A percentile compares a stretch with the other conserved stretches of the same genome.
phyloP scores from a whole-genome alignment of 1,284 basidiomycete genomes.

The Microbotryum violaceum region DNA sequence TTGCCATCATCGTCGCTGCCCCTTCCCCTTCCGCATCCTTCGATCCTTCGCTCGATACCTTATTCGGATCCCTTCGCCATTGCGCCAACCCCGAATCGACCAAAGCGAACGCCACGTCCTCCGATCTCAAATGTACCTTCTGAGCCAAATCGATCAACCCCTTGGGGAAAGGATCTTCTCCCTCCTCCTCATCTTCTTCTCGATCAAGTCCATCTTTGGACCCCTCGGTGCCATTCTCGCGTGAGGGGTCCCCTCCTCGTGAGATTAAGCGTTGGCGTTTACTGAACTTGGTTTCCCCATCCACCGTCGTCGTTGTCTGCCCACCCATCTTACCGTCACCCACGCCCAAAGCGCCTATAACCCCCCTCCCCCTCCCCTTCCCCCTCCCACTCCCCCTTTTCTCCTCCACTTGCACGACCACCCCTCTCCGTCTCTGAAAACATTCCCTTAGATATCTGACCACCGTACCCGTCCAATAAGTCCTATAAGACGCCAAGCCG shows the following conservation, averaged over 20 bases:
- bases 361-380: slow-evolving; percentile 9
- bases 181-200: background rate
- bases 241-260: background rate
- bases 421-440: slow-evolving; percentile 32
- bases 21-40: background rate
- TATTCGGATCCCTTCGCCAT: slow-evolving; percentile 35
- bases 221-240: background rate
- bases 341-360: slow-evolving; percentile 9
- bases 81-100: slow-evolving; percentile 74
- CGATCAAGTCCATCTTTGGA: background rate
- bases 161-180: slow-evolving; percentile 10
- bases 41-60: slow-evolving; percentile 1
- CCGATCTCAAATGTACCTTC: slow-evolving; percentile 55
- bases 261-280: background rate
- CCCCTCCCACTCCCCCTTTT: slow-evolving; percentile 9
- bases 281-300: background rate
- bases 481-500: slow-evolving; percentile 80
- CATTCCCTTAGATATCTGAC: slow-evolving; percentile 67
- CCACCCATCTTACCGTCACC: background rate
- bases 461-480: slow-evolving; percentile 82
- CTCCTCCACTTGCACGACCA: background rate
- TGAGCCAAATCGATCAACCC: slow-evolving; percentile 18
- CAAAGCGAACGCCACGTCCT: slow-evolving; percentile 80
- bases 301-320: background rate
- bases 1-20: slow-evolving; percentile 29